A percentile compares a stretch with the other conserved stretches of the same genome.
phyloP scores from a whole-genome alignment of 805 yeast genomes.

The Hanseniaspora valbyensis region DNA sequence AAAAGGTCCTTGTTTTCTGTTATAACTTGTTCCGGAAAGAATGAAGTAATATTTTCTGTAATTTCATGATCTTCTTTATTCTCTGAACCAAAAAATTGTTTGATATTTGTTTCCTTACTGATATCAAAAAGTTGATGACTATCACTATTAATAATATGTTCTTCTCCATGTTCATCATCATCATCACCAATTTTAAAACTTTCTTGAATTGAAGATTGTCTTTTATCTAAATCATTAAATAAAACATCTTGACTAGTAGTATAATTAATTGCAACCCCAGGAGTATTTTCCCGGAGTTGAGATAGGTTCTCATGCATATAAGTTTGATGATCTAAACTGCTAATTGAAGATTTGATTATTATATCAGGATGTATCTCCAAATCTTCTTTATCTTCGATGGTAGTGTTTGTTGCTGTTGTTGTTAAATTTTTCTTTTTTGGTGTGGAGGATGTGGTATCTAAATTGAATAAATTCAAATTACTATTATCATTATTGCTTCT shows the following conservation, averaged over 20 bases:
- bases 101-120: neutral
- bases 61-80: neutral
- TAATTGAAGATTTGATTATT: neutral
- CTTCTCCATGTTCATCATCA: neutral
- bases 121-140: neutral
- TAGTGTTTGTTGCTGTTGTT: no score
- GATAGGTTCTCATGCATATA: neutral
- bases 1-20: neutral
- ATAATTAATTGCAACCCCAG: neutral
- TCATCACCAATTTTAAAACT: neutral
- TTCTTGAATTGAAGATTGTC: neutral
- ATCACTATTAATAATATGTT: no score
- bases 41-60: neutral
- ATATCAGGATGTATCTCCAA: neutral
- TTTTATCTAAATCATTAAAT: neutral
- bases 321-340: neutral
- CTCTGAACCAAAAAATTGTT: neutral
- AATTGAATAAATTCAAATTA: conserved; percentile 5
- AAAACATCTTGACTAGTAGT: neutral
- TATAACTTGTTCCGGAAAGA: neutral
- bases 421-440: neutral
- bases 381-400: neutral
- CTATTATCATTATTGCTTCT: neutral
- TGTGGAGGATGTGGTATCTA: neutral
- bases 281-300: neutral